Conservation (phyloP, 306 rosid species). For the Chamaecrista fasciculata region DNA sequence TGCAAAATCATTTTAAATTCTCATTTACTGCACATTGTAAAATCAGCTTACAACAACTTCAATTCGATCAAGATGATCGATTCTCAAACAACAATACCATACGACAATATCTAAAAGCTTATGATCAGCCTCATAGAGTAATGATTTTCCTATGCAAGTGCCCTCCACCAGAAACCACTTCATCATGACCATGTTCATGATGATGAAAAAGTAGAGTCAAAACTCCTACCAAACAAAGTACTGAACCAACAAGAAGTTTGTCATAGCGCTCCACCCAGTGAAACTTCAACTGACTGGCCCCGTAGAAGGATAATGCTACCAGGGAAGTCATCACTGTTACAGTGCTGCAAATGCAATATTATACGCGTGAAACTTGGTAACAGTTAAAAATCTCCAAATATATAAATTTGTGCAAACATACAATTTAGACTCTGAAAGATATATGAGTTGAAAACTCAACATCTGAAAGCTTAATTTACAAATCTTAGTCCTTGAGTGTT, state of each 20-base stretch:
- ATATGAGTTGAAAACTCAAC: too few relatives aligned
- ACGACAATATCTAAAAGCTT: constrained; percentile 3
- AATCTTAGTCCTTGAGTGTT: too few relatives aligned
- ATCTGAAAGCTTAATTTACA: too few relatives aligned
- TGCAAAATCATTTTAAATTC: neutral
- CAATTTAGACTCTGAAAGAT: too few relatives aligned
- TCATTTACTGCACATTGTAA: constrained; percentile 29
- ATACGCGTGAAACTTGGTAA: constrained; percentile 14
- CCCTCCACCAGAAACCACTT: constrained; percentile 46
- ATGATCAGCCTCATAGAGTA: constrained; percentile 37
- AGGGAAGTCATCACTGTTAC: constrained; percentile 89
- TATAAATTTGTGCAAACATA: too few relatives aligned
- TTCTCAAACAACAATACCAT: constrained; percentile 14
- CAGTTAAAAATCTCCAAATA: constrained; percentile 19
- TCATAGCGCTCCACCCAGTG: constrained; percentile 97
- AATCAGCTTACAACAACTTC: constrained; percentile 19
- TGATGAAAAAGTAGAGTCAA: constrained; percentile 73
- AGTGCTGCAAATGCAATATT: constrained; percentile 63
- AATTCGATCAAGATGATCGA: constrained; percentile 19
- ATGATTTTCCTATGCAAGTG: constrained; percentile 68
- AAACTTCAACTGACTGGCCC: constrained; percentile 93
- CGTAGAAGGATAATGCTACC: constrained; percentile 87
- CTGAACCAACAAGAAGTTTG: constrained; percentile 89
- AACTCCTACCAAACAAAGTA: constrained; percentile 77
- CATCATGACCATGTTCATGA: constrained; percentile 51